Evolutionary conservation across 306 rosid species (phyloP).

Genomic region (Acacia melanoxylon): DNA sequence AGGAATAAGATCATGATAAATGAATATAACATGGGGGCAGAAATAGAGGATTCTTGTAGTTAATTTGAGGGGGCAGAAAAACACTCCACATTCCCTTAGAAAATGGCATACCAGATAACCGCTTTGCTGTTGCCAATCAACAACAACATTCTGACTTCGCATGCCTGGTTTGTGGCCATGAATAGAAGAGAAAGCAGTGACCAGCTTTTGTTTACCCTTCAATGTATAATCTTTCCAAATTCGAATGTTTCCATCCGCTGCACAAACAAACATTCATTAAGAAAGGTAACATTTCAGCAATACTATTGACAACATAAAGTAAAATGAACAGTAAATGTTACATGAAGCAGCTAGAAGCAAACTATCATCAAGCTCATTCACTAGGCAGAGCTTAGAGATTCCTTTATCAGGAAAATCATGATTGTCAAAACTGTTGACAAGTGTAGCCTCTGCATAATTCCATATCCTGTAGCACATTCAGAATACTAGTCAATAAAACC

Average conservation of each 20-base stretch:
- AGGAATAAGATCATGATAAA: constrained; percentile 23
- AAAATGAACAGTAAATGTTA: constrained; percentile 40
- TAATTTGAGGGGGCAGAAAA: neutral
- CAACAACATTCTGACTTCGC: constrained; percentile 83
- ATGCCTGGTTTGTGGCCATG: constrained; percentile 89
- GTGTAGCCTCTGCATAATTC: constrained; percentile 83
- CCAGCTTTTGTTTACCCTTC: constrained; percentile 87
- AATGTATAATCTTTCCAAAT: constrained; percentile 88
- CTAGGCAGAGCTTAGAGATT: constrained; percentile 89
- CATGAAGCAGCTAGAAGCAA: constrained; percentile 98
- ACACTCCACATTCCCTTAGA: constrained; percentile 26
- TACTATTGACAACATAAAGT: constrained; percentile 4
- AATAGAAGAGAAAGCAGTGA: constrained; percentile 92
- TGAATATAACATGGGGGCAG: constrained; percentile 2
- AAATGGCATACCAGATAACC: constrained; percentile 80
- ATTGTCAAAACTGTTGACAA: constrained; percentile 87
- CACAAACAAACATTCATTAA: constrained; percentile 26
- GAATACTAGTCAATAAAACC: constrained; percentile 20
- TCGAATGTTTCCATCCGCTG: constrained; percentile 90
- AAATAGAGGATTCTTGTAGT: neutral
- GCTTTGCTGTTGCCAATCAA: constrained; percentile 98
- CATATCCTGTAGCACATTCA: constrained; percentile 62
- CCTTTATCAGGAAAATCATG: constrained; percentile 91
- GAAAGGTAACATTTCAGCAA: constrained; percentile 13
- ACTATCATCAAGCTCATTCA: constrained; percentile 95